Base-by-base conservation (phyloP, 495 filamentous ascomycete genomes). In the Podospora didyma region DNA sequence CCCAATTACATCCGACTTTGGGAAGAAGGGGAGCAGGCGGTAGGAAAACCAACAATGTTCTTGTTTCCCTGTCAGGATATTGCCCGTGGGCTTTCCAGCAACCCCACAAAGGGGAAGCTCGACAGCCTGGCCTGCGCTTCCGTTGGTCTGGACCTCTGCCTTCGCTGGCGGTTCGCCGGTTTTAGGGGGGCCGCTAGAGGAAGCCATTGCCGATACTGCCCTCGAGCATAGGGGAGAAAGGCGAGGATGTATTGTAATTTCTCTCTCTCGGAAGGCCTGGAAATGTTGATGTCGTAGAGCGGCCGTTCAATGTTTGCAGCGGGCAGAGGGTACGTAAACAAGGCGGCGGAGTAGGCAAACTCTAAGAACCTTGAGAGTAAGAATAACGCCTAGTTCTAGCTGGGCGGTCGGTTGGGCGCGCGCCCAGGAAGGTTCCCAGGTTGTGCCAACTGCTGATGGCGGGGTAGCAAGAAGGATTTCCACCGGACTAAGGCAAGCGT, bases 61-160 rank as follows among this genome's bases (percentile, higher is more conserved):
- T 81, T 98, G 95, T 73, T 96, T 97, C 54, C 94, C 94, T 2
- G 92, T 96, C 60, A 98, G 73, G 28, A 66, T 20, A 48, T 37
- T 31, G 37, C 12, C 21, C 19, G 49, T 21, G 34, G 50, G 51
- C 22, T 54, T 24, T 20, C 49, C 22, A 14, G 57, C 35, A 42
- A 56, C 49, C 23, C 57, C 19, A 34, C 55, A 61, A 21, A 64
- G 52, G 35, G 64, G 57, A 46, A 65, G 47, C 22, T 50, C 54
- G n/a, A 34, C 24, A 7, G 50, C 19, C 39, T 41, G 22, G n/a
- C 49, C 58, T 19, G 56, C 51, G 51, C 16, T 20, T 16, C 22
- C 46, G 31, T 41, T 35, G 31, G 52, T 56, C 41, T 24, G 10
- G 0, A 19, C 7, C 14, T 6, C 39, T 20, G 37, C 51, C 54